These are phyloP conservation scores for Clitoria ternatea DNA, from an alignment of 306 rosid genomes.

Conservation along the genomic window DNA sequence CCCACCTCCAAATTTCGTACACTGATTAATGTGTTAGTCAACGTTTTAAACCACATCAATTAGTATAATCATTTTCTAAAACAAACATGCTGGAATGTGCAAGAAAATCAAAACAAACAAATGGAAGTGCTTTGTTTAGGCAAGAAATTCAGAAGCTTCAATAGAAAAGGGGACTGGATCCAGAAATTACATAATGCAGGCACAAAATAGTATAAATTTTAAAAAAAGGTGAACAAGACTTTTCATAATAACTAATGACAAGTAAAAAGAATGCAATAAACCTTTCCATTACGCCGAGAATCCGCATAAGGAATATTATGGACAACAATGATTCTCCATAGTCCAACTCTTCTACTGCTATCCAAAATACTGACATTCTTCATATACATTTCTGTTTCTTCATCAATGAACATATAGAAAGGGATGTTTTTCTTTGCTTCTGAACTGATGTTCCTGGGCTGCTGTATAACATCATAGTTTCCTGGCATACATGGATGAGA, in stretches of 20 bases:
- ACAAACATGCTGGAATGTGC: slow-evolving; percentile 7
- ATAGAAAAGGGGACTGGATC: neutral
- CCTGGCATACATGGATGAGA: slow-evolving; percentile 48
- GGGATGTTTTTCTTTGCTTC: slow-evolving; percentile 64
- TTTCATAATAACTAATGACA: neutral
- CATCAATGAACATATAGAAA: slow-evolving; percentile 89
- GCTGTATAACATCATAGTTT: slow-evolving; percentile 91
- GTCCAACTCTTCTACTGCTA: slow-evolving; percentile 67
- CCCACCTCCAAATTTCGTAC: neutral
- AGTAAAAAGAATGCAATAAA: slow-evolving; percentile 26
- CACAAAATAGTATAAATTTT: neutral
- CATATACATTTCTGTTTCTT: slow-evolving; percentile 81
- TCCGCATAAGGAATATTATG: slow-evolving; percentile 78
- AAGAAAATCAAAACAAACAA: slow-evolving; percentile 4
- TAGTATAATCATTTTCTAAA: slow-evolving; percentile 5
- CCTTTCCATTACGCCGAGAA: slow-evolving; percentile 98
- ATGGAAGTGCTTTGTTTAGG: neutral
- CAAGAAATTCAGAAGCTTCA: slow-evolving; percentile 3
- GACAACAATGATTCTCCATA: slow-evolving; percentile 89
- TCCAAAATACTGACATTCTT: slow-evolving; percentile 69
- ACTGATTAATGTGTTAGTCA: neutral
- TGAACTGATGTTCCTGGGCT: slow-evolving; percentile 74
- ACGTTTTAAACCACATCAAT: neutral
- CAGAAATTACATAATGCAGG: neutral
- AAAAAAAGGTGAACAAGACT: neutral